A percentile compares a stretch with the other conserved stretches of the same genome.
These are phyloP conservation scores for Russula griseocarnosa DNA, from an alignment of 768 basidiomycete species.

Conservation along the genomic window DNA sequence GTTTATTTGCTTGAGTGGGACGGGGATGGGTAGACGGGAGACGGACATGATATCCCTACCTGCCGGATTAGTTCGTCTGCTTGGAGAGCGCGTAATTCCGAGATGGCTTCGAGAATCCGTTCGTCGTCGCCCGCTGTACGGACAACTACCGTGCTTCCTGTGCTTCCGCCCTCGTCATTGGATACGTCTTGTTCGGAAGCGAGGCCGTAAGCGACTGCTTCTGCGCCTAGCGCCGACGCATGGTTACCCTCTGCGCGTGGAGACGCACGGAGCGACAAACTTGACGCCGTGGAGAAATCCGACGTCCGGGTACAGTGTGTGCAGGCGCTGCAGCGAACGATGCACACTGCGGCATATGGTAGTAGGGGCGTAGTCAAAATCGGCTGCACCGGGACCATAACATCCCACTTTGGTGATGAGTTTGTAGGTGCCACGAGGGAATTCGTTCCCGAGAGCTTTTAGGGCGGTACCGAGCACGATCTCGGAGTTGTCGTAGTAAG, in stretches of 20 bases:
- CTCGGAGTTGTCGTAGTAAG: conserved; percentile 79
- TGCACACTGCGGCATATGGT: conserved; percentile 63
- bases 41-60: conserved; percentile 75
- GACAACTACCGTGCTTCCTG: not conserved
- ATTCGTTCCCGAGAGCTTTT: conserved; percentile 55
- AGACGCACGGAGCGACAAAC: conserved; percentile 55
- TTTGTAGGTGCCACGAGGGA: conserved; percentile 73
- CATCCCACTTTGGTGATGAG: conserved; percentile 86
- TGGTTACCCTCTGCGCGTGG: conserved; percentile 56
- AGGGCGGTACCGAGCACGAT: conserved; percentile 67
- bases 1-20: not conserved
- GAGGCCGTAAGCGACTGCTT: conserved; percentile 63
- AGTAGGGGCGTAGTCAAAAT: conserved; percentile 71
- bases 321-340: conserved; percentile 62
- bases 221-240: conserved; percentile 47
- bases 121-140: conserved; percentile 47
- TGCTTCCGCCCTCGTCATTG: conserved; percentile 38
- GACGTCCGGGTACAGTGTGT: conserved; percentile 72
- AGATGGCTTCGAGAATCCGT: conserved; percentile 61
- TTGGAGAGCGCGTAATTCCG: conserved; percentile 62
- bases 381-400: conserved; percentile 46
- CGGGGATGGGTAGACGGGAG: not conserved
- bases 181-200: conserved; percentile 50
- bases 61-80: conserved; percentile 66
- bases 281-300: conserved; percentile 87